These are phyloP conservation scores for Phytophthora citrophthora DNA, from an alignment of 352 stramenopile genomes.

Conservation along the genomic window DNA sequence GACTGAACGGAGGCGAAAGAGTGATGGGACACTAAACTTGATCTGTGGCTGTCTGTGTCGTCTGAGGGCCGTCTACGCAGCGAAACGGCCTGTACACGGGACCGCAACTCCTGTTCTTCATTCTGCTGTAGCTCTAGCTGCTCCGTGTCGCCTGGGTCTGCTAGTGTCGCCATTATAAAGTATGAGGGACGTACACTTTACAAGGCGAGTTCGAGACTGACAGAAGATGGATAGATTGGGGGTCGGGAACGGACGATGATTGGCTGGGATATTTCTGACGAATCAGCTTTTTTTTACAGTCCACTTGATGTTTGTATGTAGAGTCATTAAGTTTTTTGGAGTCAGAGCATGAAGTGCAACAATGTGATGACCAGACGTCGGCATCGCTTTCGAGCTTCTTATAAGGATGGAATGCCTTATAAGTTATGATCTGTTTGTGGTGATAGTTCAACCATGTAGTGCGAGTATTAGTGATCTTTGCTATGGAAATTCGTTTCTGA, in stretches of 20 bases:
- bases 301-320: too few species aligned
- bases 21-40: slow-evolving; percentile 50
- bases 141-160: slow-evolving; percentile 3
- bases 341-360: slow-evolving; percentile 4
- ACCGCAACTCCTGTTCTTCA: slow-evolving; percentile 37
- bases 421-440: too few species aligned
- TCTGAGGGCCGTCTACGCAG: slow-evolving; percentile 50
- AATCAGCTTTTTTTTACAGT: too few species aligned
- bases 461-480: not conserved
- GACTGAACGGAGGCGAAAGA: slow-evolving; percentile 42
- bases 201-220: too few species aligned
- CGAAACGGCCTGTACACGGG: slow-evolving; percentile 57
- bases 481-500: not conserved
- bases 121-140: slow-evolving; percentile 32
- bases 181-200: too few species aligned
- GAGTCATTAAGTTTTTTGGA: not conserved
- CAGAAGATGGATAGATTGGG: too few species aligned
- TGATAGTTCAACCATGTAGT: not conserved
- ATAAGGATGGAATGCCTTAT: too few species aligned
- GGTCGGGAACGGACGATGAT: not conserved
- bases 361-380: not conserved
- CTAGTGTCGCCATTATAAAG: slow-evolving; percentile 14
- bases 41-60: slow-evolving; percentile 32
- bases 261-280: not conserved
- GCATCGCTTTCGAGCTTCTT: too few species aligned